Percentiles rank a stretch among this genome's conserved stretches.
These are phyloP conservation scores for Triadica sebifera DNA, from an alignment of 345 rosid species.

Conservation along the genomic window DNA sequence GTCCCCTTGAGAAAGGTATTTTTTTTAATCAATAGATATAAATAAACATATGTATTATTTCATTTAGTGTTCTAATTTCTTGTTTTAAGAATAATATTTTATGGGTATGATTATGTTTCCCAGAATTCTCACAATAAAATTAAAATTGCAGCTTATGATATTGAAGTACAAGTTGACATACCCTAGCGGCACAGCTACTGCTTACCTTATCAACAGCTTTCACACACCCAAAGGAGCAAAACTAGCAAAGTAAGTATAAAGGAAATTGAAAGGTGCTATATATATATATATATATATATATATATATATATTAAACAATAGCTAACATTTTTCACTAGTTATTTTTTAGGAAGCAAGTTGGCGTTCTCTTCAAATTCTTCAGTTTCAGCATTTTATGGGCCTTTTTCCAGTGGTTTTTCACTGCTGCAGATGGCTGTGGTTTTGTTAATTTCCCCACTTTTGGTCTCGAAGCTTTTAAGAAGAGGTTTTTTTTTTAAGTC, in stretches of 20 bases:
- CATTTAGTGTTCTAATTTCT: neutral
- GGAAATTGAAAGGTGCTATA: neutral
- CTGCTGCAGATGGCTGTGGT: constrained; percentile 66
- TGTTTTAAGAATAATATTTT: neutral
- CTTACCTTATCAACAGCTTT: constrained; percentile 85
- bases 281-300: neutral
- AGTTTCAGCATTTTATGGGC: constrained; percentile 50
- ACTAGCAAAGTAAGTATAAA: constrained; percentile 58
- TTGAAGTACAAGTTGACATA: constrained; percentile 75
- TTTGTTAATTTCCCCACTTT: constrained; percentile 74
- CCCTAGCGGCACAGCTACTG: constrained; percentile 94
- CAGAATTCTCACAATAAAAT: neutral
- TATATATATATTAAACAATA: neutral
- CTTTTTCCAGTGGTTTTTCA: constrained; percentile 66
- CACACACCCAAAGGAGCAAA: constrained; percentile 92
- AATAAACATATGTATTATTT: neutral
- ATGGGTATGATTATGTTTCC: neutral
- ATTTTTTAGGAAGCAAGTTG: constrained; percentile 51
- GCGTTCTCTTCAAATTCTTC: constrained; percentile 45
- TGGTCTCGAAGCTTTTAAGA: constrained; percentile 57
- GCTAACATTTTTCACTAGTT: neutral
- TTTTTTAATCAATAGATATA: no score
- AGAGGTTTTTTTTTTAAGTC: constrained; percentile 34
- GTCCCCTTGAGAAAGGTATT: constrained; percentile 73
- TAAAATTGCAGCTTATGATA: constrained; percentile 59